phyloP scores from a whole-genome alignment of 805 yeast species.

The Kodamaea restingae region DNA sequence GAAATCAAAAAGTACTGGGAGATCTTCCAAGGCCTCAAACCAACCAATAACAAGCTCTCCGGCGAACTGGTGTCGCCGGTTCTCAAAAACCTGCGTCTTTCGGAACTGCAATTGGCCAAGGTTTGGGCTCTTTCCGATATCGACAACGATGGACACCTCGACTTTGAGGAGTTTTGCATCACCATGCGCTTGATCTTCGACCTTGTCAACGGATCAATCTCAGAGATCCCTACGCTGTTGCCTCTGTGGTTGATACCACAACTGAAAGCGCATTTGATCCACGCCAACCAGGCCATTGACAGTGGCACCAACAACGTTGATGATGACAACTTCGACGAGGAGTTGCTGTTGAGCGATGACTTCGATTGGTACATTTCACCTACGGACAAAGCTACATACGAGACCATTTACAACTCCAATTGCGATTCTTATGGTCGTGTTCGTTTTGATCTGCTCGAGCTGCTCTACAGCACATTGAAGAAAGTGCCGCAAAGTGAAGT shows the following conservation, averaged over 20 bases:
- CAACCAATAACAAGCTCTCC: constrained; percentile 69
- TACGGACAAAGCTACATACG: constrained; percentile 73
- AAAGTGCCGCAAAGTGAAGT: constrained; percentile 82
- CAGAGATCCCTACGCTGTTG: constrained; percentile 61
- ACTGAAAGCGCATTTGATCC: constrained; percentile 76
- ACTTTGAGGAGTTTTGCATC: constrained; percentile 96
- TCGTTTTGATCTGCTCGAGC: constrained; percentile 64
- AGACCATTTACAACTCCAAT: constrained; percentile 67
- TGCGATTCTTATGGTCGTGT: constrained; percentile 79
- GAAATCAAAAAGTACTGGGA: constrained; percentile 98
- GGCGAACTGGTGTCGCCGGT: constrained; percentile 86
- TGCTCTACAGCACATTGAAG: constrained; percentile 61
- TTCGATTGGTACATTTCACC: constrained; percentile 98
- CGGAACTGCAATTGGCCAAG: constrained; percentile 69
- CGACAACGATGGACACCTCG: constrained; percentile 86
- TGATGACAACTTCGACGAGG: constrained; percentile 58
- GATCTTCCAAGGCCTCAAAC: constrained; percentile 85
- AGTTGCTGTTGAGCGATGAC: constrained; percentile 54
- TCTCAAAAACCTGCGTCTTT: constrained; percentile 81
- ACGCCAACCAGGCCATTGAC: constrained; percentile 70
- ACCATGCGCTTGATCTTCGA: constrained; percentile 96
- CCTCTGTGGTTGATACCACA: constrained; percentile 95
- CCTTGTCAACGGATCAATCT: constrained; percentile 64
- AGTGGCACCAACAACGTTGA: constrained; percentile 20
- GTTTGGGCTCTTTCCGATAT: constrained; percentile 93